Base-by-base conservation (phyloP, 352 stramenopile genomes). In the Phytophthora cactorum region DNA sequence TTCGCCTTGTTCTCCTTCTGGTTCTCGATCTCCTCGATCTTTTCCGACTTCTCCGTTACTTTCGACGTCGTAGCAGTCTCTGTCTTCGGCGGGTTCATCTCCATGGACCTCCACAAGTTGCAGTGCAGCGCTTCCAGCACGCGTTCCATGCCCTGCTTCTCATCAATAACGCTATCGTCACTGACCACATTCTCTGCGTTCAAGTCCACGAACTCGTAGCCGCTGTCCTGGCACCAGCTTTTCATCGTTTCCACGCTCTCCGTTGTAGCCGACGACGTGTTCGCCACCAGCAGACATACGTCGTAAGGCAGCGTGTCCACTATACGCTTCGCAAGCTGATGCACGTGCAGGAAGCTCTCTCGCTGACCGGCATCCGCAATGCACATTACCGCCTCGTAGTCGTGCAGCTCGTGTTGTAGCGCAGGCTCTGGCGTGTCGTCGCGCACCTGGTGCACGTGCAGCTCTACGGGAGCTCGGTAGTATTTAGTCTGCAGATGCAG, bases 21-120 rank as follows among this genome's bases (percentile, higher is more conserved):
- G 17, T 49, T 51, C 6, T 32, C 34, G 27, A 0, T 49, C 9
- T 55, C 44, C 11, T 52, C 17, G 31, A 57, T 25, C 11, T 62
- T 32, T 27, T 68, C 31, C 67, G 22, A 17, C 32, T 62, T 54
- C 28, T 54, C 45, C n/a, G 36, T 38, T 11, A 59, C 29, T 38
- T 60, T 41, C 15, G 54, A 15, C n/a, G 38, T 57, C 4, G 45
- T 10, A 29, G 22, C 27, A 14, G 5, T n/a, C 25, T 58, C 50
- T 1, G 15, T 29, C 6, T 72, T 58, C 1, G 54, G 57, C 55
- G 56, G 55, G 1, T 68, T 61, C 73, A 84, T 88, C 54, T 85
- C 77, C 81, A 95, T 93, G 2, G 86, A 91, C 12, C 61, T 59
- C 86, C 86, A 95, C 79, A 93, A 89, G 47, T 84, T 92, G 68